Evolutionary conservation across 495 filamentous ascomycete genomes (phyloP).

Genomic region (Neurospora cerealis): DNA sequence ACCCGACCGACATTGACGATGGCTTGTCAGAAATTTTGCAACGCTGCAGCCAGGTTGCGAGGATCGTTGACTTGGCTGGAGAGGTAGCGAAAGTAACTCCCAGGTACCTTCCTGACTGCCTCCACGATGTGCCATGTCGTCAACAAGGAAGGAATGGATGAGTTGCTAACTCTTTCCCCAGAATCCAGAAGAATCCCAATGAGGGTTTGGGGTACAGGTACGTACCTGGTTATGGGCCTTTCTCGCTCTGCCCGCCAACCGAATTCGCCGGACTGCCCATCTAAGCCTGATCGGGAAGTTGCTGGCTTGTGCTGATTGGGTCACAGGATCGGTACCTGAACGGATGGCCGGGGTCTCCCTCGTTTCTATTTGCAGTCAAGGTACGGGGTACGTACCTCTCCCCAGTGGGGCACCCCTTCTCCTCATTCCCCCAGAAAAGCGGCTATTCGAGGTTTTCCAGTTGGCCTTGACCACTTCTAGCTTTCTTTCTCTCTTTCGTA

Average conservation of each 20-base stretch:
- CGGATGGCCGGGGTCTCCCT: constrained; percentile 5
- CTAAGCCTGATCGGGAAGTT: constrained; percentile 20
- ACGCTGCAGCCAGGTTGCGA: background rate
- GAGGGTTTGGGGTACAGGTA: background rate
- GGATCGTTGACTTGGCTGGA: background rate
- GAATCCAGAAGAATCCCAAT: background rate
- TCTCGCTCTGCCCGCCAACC: background rate
- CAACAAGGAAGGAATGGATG: background rate
- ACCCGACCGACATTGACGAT: background rate
- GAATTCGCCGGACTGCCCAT: background rate
- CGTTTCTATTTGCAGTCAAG: constrained; percentile 4
- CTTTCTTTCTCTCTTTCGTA: background rate
- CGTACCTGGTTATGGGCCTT: background rate
- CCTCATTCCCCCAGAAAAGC: constrained; percentile 1
- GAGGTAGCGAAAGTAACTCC: background rate
- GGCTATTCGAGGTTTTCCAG: constrained; percentile 25
- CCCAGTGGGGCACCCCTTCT: constrained; percentile 4
- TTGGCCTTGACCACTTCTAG: background rate
- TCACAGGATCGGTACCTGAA: constrained; percentile 26
- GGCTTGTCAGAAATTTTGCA: background rate
- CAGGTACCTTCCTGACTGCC: background rate
- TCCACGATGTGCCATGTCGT: background rate
- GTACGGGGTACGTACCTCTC: background rate
- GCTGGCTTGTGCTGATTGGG: constrained; percentile 21
- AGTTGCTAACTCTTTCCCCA: background rate